A percentile compares a stretch with the other conserved stretches of the same genome.
These are phyloP conservation scores for Pichiaceae sp. DNA, from an alignment of 1,139 yeast species.

Conservation along the genomic window DNA sequence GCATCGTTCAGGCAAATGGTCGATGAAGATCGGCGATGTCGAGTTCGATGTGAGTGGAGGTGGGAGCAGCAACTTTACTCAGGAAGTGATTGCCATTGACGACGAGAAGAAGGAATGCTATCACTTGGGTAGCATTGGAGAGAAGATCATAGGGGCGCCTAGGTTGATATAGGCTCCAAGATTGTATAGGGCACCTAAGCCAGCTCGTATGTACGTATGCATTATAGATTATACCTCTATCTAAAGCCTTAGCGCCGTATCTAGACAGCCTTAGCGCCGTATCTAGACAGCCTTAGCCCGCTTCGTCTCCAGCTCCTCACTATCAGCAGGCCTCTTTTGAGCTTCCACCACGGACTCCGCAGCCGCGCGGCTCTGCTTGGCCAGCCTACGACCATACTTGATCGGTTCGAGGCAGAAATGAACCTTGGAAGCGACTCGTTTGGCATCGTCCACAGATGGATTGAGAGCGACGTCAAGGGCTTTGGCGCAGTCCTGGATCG, in stretches of 20 bases:
- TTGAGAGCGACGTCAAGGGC: conserved; percentile 33
- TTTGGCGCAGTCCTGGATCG: conserved; percentile 43
- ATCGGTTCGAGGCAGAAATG: conserved; percentile 55
- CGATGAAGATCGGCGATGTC: conserved; percentile 66
- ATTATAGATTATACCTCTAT: not conserved
- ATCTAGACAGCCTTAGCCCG: no score
- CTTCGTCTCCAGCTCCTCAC: not conserved
- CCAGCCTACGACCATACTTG: conserved; percentile 18
- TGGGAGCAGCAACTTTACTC: conserved; percentile 63
- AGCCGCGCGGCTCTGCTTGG: conserved; percentile 6
- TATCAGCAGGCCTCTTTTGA: not conserved
- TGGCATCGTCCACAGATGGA: conserved; percentile 55
- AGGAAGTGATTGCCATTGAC: conserved; percentile 61
- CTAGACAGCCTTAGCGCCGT: no score
- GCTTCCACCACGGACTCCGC: not conserved
- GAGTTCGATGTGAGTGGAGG: conserved; percentile 67
- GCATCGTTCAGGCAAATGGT: conserved; percentile 74
- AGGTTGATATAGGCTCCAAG: conserved; percentile 14
- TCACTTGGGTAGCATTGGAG: conserved; percentile 55
- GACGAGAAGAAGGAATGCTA: conserved; percentile 37
- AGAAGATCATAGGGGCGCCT: conserved; percentile 45
- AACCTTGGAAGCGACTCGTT: conserved; percentile 51
- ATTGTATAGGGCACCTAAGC: not conserved
- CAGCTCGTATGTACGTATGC: not conserved
- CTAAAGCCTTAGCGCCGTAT: no score